Base-by-base conservation (phyloP, 768 basidiomycete genomes). In the Podaxis pistillaris region DNA sequence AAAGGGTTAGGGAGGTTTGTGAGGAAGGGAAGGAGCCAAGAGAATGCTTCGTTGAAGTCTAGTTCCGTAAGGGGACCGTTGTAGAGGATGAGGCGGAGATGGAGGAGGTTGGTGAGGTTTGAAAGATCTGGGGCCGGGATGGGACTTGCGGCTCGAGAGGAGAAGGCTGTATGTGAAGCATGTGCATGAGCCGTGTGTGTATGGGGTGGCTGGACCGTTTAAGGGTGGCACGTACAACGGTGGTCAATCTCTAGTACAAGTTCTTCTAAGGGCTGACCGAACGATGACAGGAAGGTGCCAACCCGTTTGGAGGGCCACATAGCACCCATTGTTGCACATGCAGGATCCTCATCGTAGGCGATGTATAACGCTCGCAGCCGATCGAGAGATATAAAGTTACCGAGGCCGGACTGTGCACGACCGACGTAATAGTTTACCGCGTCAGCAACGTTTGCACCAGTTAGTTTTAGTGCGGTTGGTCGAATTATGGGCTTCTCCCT, bases 171-270 rank as follows among this genome's bases (percentile, higher is more conserved):
- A 3, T 11, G 15, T 53, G 11, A 53, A 22, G 28, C 13, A 17
- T 53, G 24, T 15, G 51, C n/a, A 12, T 26, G 24, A 30, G 22
- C 6, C 28, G 3, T 7, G 26, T 28, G 28, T 15, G 28, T n/a
- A 13, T 26, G 51, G 4, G 22, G 13, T 11, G 22, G 33, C 2
- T 33, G 33, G 9, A 33, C 33, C 33, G 8, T 9, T 33, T 19
- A 11, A 49, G 9, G 47, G 19, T n/a, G n/a, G 22, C 9, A 46
- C 56, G 9, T 56, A 56, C 56, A 36, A 19, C 57, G 57, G 19
- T 58, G 57, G 22, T 58, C 57, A 36, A 58, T 28, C 26, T 58
- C 57, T 7, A 58, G n/a, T 0, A 50, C 57, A n/a, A 58, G 46
- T 49, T 58, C 57, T 49, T 49, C 30, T 8, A 58, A 8, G 19